Evolutionary conservation across 352 stramenopile genomes (phyloP), one percentile per base, ranked within the genome.

Genomic region (Phytophthora hybrid): DNA sequence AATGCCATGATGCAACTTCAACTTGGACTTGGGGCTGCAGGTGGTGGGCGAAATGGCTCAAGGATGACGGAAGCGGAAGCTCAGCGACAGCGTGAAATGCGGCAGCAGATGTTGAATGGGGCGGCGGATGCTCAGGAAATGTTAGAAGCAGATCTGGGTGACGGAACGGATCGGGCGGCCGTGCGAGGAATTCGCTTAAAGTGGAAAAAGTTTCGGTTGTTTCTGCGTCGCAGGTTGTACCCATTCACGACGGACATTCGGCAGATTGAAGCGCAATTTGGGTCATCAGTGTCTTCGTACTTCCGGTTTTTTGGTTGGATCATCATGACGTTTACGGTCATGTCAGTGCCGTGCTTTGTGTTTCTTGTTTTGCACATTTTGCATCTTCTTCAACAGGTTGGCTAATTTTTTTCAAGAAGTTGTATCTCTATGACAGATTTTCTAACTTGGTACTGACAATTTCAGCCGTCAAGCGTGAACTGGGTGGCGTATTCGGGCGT

Each of bases 231-330:
- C 1, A 62, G 60, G 0, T 46, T 93, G 23, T 80, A 83, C 41
- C 88, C 87, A 16, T 89, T 95, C 49, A 78, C 75, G 4, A 83
- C 66, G 11, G 89, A 95, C 47, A 79, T 96, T 51, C 77, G 83
- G 9, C 86, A 91, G 66, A 91, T 95, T 47, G 87, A 96, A 47
- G 88, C 87, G n/a, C 87, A 88, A 4, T 96, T 94, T 52, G 89
- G 89, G 13, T 89, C 78, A 26, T 93, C 86, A 2, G 89, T 96
- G 18, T 86, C 87, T 16, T 88, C 89, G 16, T 96, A 96, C 55
- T 96, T 95, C 54, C 74, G 80, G 1, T 95, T 96, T 68, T 91
- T 89, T 29, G 74, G 79, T 4, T 96, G 88, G 88, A 89, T 96
- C 59, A 90, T 94, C 57, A 79, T 86, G 67, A 92, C 84, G 51